These are phyloP conservation scores for Lactarius deliciosus DNA, from an alignment of 768 basidiomycete species.

Conservation along the genomic window DNA sequence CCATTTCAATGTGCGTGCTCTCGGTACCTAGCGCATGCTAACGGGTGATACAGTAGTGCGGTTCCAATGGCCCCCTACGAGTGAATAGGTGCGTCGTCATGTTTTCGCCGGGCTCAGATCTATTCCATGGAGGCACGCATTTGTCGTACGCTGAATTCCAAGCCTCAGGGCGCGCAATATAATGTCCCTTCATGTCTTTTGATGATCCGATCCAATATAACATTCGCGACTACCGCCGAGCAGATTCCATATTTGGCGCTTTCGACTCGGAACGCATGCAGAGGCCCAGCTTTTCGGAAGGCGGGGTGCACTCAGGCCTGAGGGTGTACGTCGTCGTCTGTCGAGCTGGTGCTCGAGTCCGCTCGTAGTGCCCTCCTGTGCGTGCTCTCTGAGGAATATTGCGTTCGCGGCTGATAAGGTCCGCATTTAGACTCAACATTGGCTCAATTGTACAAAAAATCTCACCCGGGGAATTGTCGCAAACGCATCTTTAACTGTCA, in stretches of 20 bases:
- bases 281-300: not conserved
- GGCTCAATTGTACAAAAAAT: not conserved
- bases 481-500: not conserved
- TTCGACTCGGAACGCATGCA: not conserved
- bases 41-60: not conserved
- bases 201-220: not conserved
- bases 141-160: not conserved
- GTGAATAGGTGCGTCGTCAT: not conserved
- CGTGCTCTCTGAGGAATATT: not conserved
- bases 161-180: not conserved
- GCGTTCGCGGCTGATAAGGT: not conserved
- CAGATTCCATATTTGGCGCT: not conserved
- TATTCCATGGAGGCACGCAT: not conserved
- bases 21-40: not conserved
- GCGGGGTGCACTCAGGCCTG: constrained; percentile 16
- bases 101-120: not conserved
- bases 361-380: not conserved
- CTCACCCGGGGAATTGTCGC: not conserved
- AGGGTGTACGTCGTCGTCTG: constrained; percentile 10
- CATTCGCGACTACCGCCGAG: not conserved
- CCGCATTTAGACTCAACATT: not conserved
- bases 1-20: not conserved
- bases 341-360: not conserved
- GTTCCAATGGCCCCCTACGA: not conserved
- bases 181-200: too few relatives aligned